Evolutionary conservation across 805 yeast genomes (phyloP).

Genomic region (Monosporozyma yasuniensis): DNA sequence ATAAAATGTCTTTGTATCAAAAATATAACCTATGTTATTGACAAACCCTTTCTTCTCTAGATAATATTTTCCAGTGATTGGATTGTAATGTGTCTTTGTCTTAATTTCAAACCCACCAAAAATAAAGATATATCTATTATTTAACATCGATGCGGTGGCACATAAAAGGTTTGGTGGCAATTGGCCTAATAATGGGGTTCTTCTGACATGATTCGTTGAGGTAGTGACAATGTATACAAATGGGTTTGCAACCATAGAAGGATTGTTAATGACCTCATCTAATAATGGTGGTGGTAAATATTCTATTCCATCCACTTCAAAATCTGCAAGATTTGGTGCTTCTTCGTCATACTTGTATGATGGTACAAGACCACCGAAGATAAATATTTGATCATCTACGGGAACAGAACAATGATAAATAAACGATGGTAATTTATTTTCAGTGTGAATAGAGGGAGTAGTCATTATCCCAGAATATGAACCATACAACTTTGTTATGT

Average conservation of each 20-base stretch:
- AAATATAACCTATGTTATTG: conserved; percentile 48
- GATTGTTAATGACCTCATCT: conserved; percentile 34
- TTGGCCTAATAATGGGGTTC: conserved; percentile 31
- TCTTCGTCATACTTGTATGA: conserved; percentile 20
- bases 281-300: conserved; percentile 41
- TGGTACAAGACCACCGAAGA: conserved; percentile 40
- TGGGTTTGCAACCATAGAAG: conserved; percentile 34
- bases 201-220: conserved; percentile 32
- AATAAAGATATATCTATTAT: conserved; percentile 47
- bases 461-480: conserved; percentile 15
- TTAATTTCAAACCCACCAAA: conserved; percentile 59
- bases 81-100: conserved; percentile 24
- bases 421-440: conserved; percentile 33
- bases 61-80: conserved; percentile 26
- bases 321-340: conserved; percentile 29
- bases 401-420: conserved; percentile 37
- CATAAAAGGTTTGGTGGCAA: conserved; percentile 47
- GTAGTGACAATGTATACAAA: conserved; percentile 31
- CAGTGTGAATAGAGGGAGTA: conserved; percentile 30
- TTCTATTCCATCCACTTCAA: conserved; percentile 31
- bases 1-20: conserved; percentile 42
- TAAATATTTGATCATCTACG: conserved; percentile 30
- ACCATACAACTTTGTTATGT: conserved; percentile 7
- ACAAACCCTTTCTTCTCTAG: conserved; percentile 38
- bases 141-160: conserved; percentile 39